Conservation (phyloP, 1,284 basidiomycete genomes). For the Naganishia cerealis region DNA sequence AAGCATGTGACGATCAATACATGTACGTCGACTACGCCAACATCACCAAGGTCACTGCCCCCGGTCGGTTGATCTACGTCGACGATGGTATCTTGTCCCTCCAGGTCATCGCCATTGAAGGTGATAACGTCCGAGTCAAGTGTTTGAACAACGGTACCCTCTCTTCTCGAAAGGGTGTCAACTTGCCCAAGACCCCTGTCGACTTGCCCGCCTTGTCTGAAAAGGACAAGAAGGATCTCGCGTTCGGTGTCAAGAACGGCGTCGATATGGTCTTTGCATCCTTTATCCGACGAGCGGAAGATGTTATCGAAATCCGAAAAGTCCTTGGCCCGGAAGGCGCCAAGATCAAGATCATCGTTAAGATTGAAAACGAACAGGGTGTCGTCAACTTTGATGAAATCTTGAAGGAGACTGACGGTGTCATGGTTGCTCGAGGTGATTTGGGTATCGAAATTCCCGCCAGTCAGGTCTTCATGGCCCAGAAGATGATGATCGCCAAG, state of each 20-base stretch:
- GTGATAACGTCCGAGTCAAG: constrained; percentile 76
- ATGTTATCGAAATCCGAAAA: constrained; percentile 85
- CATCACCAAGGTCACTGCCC: constrained; percentile 89
- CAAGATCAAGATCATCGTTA: constrained; percentile 94
- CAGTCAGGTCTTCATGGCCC: constrained; percentile 93
- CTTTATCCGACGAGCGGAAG: constrained; percentile 89
- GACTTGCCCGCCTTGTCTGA: constrained; percentile 96
- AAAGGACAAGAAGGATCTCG: constrained; percentile 94
- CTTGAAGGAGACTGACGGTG: constrained; percentile 85
- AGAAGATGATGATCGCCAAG: constrained; percentile 99
- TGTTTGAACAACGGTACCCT: constrained; percentile 90
- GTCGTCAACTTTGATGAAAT: constrained; percentile 98
- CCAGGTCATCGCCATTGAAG: constrained; percentile 83
- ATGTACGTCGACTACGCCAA: constrained; percentile 93
- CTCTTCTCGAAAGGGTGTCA: constrained; percentile 97
- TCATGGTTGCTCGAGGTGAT: constrained; percentile 98
- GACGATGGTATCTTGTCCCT: constrained; percentile 97
- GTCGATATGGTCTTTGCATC: constrained; percentile 99
- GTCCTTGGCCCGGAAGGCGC: constrained; percentile 89
- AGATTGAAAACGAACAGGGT: constrained; percentile 98
- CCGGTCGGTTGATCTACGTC: constrained; percentile 93
- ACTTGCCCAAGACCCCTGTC: constrained; percentile 96
- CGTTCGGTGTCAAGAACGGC: constrained; percentile 93
- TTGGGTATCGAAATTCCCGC: constrained; percentile 98
- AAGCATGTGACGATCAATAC: constrained; percentile 75